Conservation (phyloP, 2,329 filamentous ascomycete genomes). For the Penicillium palitans region DNA sequence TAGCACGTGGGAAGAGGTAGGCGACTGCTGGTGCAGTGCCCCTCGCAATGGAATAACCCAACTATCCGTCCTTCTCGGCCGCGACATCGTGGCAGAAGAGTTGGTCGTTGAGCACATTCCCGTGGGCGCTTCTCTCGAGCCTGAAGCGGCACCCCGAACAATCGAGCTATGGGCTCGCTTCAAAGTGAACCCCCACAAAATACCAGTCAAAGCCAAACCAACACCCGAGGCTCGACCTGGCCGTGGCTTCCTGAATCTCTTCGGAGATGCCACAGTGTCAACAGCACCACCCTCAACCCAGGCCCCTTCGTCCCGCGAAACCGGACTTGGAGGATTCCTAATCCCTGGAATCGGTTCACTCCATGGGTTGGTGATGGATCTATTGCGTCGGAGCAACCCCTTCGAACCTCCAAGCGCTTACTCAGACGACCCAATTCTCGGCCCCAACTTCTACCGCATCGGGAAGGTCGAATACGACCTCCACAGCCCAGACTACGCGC, state of each 20-base stretch:
- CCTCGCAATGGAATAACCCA: constrained; percentile 47
- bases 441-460: constrained; percentile 41
- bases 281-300: neutral
- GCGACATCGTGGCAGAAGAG: constrained; percentile 64
- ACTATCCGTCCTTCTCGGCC: constrained; percentile 40
- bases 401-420: constrained; percentile 35
- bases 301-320: constrained; percentile 10
- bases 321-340: constrained; percentile 14
- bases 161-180: constrained; percentile 70
- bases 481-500: constrained; percentile 35
- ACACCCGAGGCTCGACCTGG: neutral
- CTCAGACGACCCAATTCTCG: constrained; percentile 39
- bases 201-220: constrained; percentile 5
- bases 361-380: constrained; percentile 34
- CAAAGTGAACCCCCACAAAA: constrained; percentile 40
- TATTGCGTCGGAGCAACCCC: constrained; percentile 33
- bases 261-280: constrained; percentile 4
- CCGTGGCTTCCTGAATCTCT: constrained; percentile 5
- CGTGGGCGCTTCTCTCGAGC: constrained; percentile 60
- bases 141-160: constrained; percentile 61
- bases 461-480: constrained; percentile 44
- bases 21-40: constrained; percentile 82
- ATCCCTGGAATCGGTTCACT: constrained; percentile 24
- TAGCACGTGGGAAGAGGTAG: constrained; percentile 70
- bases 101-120: constrained; percentile 72